These are phyloP conservation scores for Urostyla sp. DNA, from an alignment of 73 alveolate species.

Conservation along the genomic window DNA sequence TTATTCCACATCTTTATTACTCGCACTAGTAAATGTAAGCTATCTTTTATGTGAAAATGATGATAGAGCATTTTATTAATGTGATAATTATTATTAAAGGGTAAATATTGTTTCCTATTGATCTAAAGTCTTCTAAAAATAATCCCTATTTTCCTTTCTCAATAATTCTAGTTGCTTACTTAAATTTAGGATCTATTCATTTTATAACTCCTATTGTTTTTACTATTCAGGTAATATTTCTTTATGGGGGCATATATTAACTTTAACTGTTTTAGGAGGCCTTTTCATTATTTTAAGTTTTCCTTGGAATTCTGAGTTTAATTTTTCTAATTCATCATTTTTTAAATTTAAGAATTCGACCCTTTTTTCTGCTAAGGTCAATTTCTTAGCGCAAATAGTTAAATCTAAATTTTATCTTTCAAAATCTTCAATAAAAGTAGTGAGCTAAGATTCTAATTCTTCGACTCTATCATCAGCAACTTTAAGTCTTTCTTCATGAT, in stretches of 20 bases:
- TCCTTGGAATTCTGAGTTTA: neutral
- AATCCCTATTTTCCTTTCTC: conserved; percentile 37
- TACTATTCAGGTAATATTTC: neutral
- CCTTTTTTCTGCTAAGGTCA: conserved; percentile 41
- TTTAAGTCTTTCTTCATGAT: conserved; percentile 7
- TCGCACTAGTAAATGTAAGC: too few relatives aligned
- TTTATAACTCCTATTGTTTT: conserved; percentile 11
- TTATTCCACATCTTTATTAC: too few relatives aligned
- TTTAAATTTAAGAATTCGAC: conserved; percentile 20
- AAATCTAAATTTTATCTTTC: conserved; percentile 29
- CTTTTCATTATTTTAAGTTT: neutral
- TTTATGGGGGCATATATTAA: conserved; percentile 22
- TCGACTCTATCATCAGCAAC: conserved; percentile 23
- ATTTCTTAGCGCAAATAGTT: conserved; percentile 33
- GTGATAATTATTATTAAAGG: too few relatives aligned
- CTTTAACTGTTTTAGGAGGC: conserved; percentile 10
- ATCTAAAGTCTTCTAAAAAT: conserved; percentile 22
- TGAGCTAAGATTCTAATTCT: conserved; percentile 40
- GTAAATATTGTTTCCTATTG: conserved; percentile 25
- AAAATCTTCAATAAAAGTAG: conserved; percentile 35
- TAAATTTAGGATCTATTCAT: neutral
- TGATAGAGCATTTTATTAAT: too few relatives aligned
- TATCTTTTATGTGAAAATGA: too few relatives aligned
- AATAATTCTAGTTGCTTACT: conserved; percentile 6
- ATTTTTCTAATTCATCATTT: conserved; percentile 3